Base-by-base conservation (phyloP, 1,284 basidiomycete genomes). In the Naganishia liquefaciens region DNA sequence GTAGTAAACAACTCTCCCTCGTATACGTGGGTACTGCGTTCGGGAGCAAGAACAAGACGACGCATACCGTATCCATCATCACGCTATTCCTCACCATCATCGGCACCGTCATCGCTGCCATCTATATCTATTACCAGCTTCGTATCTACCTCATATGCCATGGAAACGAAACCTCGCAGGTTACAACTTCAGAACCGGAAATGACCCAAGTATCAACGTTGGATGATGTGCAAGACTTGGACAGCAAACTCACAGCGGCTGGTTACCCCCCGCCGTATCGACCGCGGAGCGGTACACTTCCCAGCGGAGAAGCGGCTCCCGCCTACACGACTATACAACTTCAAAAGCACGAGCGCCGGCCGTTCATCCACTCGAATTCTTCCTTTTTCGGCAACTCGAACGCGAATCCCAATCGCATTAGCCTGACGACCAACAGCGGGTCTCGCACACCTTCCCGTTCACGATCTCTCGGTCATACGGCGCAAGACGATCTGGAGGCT, bases 41-140 rank as follows among this genome's bases (percentile, higher is more conserved):
- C 63, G 74, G 73, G 21, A 72, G 69, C 40, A 55, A 61, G 21
- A 75, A 70, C 42, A 71, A 73, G 65, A 75, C 73, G 6, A 73
- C 65, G 5, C 65, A 66, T 42, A 37, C 73, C 62, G 69, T 77
- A 55, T 77, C 76, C 4, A 69, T 70, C 39, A 50, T 55, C 5
- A 71, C 68, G 2, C 71, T 74, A 2, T 65, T 75, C 21, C 50
- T 70, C 2, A 77, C 75, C 4, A 68, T 77, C 33, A 49, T 76
- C 57, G 74, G 69, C n/a, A 77, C 75, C 3, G 68, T 73, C 28
- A 51, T 76, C 33, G 76, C 75, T 5, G 76, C 76, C n/a, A 62
- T 75, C 30, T 77, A 76, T 66, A 72, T 77, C 65, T 77, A 75
- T 53, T 76, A 76, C 64, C 76, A 77, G 64, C 75, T 77, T 75